Percentiles rank a stretch among this genome's conserved stretches.
phyloP scores from a whole-genome alignment of 2,329 filamentous ascomycete genomes.

The Chrysosporium keratinophilum region DNA sequence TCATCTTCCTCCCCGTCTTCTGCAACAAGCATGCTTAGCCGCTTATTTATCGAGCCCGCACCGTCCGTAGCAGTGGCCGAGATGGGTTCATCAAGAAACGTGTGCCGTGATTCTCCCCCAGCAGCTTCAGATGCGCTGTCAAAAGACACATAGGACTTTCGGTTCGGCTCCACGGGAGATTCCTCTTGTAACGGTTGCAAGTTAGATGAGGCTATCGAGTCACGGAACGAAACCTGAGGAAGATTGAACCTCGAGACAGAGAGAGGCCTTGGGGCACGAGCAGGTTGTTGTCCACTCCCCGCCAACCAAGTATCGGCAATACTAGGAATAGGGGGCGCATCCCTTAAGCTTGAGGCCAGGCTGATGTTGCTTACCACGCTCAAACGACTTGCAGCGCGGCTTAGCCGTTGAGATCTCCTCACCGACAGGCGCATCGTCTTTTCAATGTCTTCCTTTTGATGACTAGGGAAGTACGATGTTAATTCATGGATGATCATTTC shows the following conservation, averaged over 20 bases:
- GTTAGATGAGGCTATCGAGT: constrained; percentile 80
- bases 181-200: constrained; percentile 88
- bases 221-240: constrained; percentile 58
- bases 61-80: constrained; percentile 51
- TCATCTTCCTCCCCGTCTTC: constrained; percentile 89
- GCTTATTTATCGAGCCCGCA: constrained; percentile 65
- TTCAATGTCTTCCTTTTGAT: constrained; percentile 88
- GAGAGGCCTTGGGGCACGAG: constrained; percentile 46
- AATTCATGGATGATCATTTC: constrained; percentile 95
- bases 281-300: constrained; percentile 36
- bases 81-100: constrained; percentile 76
- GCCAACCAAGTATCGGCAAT: constrained; percentile 90
- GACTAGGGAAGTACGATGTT: constrained; percentile 93
- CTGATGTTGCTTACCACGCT: constrained; percentile 91
- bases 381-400: constrained; percentile 82
- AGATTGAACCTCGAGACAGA: constrained; percentile 51
- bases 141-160: constrained; percentile 87
- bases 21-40: constrained; percentile 71
- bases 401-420: constrained; percentile 78
- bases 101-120: constrained; percentile 65
- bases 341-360: constrained; percentile 80
- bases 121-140: constrained; percentile 41
- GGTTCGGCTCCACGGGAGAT: constrained; percentile 71
- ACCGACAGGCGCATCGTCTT: constrained; percentile 89
- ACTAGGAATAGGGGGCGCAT: constrained; percentile 88